Conservation (phyloP, 2,329 filamentous ascomycete genomes). For the Colletotrichum costaricense region DNA sequence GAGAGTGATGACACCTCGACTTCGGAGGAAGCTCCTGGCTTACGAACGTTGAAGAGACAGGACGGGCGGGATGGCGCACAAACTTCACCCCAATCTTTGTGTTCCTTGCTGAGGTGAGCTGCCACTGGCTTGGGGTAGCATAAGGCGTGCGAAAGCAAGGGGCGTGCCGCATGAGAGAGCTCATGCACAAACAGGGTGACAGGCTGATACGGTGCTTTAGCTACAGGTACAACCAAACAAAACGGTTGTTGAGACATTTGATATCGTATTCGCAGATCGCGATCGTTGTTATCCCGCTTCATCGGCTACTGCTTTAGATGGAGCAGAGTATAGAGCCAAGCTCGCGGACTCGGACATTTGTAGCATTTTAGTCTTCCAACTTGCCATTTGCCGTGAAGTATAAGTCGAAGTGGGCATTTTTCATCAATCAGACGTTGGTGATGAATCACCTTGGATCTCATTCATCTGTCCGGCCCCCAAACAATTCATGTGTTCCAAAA, state of each 20-base stretch:
- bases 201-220: no score
- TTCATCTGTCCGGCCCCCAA: not conserved
- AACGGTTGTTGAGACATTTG: not conserved
- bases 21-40: constrained; percentile 22
- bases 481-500: not conserved
- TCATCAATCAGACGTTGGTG: not conserved
- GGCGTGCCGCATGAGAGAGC: not conserved
- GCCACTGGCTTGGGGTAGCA: not conserved
- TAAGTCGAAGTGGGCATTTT: not conserved
- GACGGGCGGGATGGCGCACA: not conserved
- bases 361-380: not conserved
- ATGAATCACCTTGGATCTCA: constrained; percentile 3
- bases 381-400: not conserved
- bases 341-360: not conserved
- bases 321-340: not conserved
- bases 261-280: constrained; percentile 12
- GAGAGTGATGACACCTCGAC: constrained; percentile 36
- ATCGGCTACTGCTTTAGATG: not conserved
- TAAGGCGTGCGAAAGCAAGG: constrained; percentile 12
- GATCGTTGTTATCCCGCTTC: not conserved
- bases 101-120: not conserved
- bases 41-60: not conserved
- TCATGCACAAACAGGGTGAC: not conserved
- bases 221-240: not conserved
- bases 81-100: not conserved